Evolutionary conservation across 768 basidiomycete genomes (phyloP).

Genomic region (Udeniomyces megalosporus): DNA sequence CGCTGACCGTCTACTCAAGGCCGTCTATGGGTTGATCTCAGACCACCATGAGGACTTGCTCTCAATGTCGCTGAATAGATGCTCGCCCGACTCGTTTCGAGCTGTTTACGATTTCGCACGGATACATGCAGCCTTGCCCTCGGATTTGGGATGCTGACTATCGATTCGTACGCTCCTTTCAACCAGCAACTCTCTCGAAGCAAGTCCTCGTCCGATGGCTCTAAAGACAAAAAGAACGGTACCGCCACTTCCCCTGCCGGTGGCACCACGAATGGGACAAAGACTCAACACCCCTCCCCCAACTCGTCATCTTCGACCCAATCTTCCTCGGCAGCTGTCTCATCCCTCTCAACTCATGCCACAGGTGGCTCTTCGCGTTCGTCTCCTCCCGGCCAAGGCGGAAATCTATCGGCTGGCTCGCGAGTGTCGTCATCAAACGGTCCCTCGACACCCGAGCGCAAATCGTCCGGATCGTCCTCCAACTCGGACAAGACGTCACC

Average conservation of each 20-base stretch:
- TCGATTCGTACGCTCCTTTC: background rate
- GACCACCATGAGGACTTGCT: too few relatives aligned
- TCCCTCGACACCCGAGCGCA: constrained; percentile 12
- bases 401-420: background rate
- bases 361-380: background rate
- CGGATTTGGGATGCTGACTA: too few relatives aligned
- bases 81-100: too few relatives aligned
- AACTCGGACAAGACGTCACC: constrained; percentile 18
- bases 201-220: background rate
- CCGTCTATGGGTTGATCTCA: too few relatives aligned
- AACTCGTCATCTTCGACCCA: constrained; percentile 1
- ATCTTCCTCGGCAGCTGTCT: background rate
- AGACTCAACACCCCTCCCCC: background rate
- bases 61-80: too few relatives aligned
- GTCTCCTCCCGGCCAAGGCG: background rate
- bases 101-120: too few relatives aligned
- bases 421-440: background rate
- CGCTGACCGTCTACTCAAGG: too few relatives aligned
- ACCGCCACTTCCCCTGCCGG: background rate
- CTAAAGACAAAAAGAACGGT: background rate
- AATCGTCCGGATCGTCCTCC: background rate
- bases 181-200: constrained; percentile 7
- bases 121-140: too few relatives aligned
- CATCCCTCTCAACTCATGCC: background rate
- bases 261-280: background rate